Percentiles rank a stretch among this genome's conserved stretches.
Evolutionary conservation across 2,329 filamentous ascomycete species (phyloP).

Genomic region (Hymenoscyphus fraxineus): DNA sequence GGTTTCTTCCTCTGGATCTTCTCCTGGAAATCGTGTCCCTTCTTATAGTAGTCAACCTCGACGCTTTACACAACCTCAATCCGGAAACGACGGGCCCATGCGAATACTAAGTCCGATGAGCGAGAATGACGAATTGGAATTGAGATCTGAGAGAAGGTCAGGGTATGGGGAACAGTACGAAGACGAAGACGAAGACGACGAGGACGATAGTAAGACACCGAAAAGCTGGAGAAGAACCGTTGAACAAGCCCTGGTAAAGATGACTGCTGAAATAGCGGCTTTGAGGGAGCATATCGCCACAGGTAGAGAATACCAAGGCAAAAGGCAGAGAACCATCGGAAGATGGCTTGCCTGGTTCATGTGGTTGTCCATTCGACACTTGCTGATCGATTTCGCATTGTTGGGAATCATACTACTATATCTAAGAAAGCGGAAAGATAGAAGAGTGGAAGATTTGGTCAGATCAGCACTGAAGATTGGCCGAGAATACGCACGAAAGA

Average conservation of each 20-base stretch:
- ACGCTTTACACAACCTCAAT: constrained; percentile 44
- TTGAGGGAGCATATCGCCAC: constrained; percentile 84
- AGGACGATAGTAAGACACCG: constrained; percentile 41
- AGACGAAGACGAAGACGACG: constrained; percentile 37
- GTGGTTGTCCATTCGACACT: constrained; percentile 68
- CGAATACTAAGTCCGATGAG: constrained; percentile 81
- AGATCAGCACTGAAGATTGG: constrained; percentile 56
- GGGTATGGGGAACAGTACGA: constrained; percentile 41
- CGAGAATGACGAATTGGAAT: constrained; percentile 69
- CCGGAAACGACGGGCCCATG: constrained; percentile 54
- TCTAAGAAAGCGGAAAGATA: constrained; percentile 68
- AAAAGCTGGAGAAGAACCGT: constrained; percentile 76
- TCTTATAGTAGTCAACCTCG: constrained; percentile 34
- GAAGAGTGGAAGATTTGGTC: constrained; percentile 69
- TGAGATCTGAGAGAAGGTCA: constrained; percentile 46
- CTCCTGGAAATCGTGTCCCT: constrained; percentile 43
- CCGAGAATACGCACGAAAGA: constrained; percentile 55
- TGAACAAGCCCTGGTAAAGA: constrained; percentile 79
- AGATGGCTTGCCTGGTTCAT: constrained; percentile 69
- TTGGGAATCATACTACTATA: constrained; percentile 65
- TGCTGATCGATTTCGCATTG: constrained; percentile 67
- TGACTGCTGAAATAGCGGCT: constrained; percentile 90
- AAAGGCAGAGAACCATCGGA: constrained; percentile 59
- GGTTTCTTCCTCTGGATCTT: constrained; percentile 58
- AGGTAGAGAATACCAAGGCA: constrained; percentile 66